These are phyloP conservation scores for Globisporangium abappressorium DNA, from an alignment of 352 stramenopile genomes.

Conservation along the genomic window DNA sequence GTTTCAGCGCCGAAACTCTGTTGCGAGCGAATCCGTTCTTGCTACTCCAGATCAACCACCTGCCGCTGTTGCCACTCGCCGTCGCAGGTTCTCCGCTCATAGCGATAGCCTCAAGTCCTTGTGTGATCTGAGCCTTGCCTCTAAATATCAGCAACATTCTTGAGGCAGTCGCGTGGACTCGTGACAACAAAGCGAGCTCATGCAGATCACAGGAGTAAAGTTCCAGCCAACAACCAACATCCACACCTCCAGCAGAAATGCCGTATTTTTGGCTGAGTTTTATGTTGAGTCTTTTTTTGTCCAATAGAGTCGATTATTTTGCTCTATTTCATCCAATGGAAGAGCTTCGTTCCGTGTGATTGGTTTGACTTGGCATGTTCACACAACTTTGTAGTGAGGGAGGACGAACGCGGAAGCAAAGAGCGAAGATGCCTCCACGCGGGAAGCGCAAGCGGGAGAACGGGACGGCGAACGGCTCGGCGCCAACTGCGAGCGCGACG, in stretches of 20 bases:
- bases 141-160: neutral
- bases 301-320: neutral
- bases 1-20: constrained; percentile 15
- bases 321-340: constrained; percentile 1
- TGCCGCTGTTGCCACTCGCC: neutral
- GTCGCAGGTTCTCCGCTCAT: constrained; percentile 11
- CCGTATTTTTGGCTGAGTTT: neutral
- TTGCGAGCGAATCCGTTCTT: constrained; percentile 10
- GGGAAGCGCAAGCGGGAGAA: constrained; percentile 61
- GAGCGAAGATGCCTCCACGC: constrained; percentile 15
- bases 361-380: constrained; percentile 7
- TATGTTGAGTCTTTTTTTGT: neutral
- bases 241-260: neutral
- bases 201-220: neutral
- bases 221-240: neutral
- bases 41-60: neutral
- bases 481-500: constrained; percentile 12
- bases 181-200: neutral
- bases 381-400: constrained; percentile 1
- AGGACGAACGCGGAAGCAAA: constrained; percentile 10
- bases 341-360: neutral
- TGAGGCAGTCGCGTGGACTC: neutral
- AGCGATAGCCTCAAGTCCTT: neutral
- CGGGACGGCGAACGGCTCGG: constrained; percentile 3
- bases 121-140: neutral